Conservation (phyloP, 139 green algal genomes). For the Spirogloea muscicola region DNA sequence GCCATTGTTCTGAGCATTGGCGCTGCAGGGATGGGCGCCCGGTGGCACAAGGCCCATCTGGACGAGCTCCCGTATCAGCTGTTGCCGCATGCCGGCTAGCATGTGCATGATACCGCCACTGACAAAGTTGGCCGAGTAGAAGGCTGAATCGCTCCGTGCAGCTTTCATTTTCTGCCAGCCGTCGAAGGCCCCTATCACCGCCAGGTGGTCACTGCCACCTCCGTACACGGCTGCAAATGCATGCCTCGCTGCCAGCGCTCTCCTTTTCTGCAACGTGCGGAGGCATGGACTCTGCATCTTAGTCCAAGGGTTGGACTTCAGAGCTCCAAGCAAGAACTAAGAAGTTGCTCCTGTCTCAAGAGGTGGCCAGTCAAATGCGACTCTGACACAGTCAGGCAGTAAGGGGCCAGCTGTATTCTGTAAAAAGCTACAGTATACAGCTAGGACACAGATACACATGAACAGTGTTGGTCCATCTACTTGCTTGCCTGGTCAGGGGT, state of each 20-base stretch:
- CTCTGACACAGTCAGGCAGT: too few species aligned
- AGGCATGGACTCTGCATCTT: too few species aligned
- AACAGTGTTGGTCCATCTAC: too few species aligned
- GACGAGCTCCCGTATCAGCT: constrained; percentile 19
- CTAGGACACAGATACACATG: too few species aligned
- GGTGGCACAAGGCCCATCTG: constrained; percentile 22
- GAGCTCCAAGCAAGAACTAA: too few species aligned
- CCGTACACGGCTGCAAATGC: constrained; percentile 2
- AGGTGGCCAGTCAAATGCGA: too few species aligned
- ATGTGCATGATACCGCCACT: constrained; percentile 23
- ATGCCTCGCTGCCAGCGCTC: not conserved
- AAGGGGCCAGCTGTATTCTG: too few species aligned
- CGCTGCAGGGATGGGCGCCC: constrained; percentile 15
- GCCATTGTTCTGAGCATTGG: constrained; percentile 26
- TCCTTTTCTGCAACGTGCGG: constrained; percentile 25
- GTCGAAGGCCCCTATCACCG: constrained; percentile 44
- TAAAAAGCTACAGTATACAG: too few species aligned
- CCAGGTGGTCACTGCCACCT: constrained; percentile 49
- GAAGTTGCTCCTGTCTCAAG: too few species aligned
- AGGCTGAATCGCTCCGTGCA: not conserved
- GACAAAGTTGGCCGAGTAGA: constrained; percentile 19
- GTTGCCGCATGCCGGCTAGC: constrained; percentile 30
- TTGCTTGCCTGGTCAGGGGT: too few species aligned
- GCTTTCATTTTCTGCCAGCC: constrained; percentile 18
- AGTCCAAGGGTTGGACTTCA: too few species aligned